phyloP scores from a whole-genome alignment of 2,329 filamentous ascomycete genomes.

The Plenodomus tracheiphilus region DNA sequence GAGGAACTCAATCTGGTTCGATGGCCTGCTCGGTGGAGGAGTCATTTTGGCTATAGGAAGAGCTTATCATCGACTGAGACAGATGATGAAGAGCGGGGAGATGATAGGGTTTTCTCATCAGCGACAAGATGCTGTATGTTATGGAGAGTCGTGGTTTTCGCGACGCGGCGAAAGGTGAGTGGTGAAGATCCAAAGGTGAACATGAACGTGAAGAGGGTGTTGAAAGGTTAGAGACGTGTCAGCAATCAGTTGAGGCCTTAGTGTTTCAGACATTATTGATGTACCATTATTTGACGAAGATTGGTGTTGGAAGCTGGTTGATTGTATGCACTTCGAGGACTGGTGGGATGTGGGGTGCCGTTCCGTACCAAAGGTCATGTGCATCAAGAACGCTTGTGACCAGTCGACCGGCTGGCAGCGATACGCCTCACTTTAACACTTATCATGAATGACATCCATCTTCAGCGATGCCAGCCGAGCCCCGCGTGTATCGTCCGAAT shows the following conservation, averaged over 20 bases:
- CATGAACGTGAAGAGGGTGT: background rate
- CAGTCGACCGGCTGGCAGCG: background rate
- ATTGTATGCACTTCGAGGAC: background rate
- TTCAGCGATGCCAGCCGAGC: slow-evolving; percentile 22
- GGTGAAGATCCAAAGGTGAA: background rate
- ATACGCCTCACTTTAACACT: background rate
- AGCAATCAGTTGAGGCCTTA: background rate
- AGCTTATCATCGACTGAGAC: background rate
- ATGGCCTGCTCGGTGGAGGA: background rate
- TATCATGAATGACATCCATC: slow-evolving; percentile 31
- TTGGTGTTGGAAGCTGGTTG: background rate
- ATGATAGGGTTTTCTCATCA: background rate
- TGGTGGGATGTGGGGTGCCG: background rate
- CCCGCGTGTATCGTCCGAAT: slow-evolving; percentile 32
- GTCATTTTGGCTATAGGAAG: background rate
- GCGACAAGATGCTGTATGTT: background rate
- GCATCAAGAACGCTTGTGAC: background rate
- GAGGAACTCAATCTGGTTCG: background rate
- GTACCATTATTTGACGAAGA: background rate
- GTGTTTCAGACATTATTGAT: background rate
- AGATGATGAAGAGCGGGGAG: background rate
- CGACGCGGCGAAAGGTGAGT: background rate
- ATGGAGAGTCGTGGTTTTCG: background rate
- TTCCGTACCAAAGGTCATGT: background rate
- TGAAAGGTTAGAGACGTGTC: background rate